phyloP scores from a whole-genome alignment of 2,329 filamentous ascomycete genomes.

The Aspergillus novofumigatus region DNA sequence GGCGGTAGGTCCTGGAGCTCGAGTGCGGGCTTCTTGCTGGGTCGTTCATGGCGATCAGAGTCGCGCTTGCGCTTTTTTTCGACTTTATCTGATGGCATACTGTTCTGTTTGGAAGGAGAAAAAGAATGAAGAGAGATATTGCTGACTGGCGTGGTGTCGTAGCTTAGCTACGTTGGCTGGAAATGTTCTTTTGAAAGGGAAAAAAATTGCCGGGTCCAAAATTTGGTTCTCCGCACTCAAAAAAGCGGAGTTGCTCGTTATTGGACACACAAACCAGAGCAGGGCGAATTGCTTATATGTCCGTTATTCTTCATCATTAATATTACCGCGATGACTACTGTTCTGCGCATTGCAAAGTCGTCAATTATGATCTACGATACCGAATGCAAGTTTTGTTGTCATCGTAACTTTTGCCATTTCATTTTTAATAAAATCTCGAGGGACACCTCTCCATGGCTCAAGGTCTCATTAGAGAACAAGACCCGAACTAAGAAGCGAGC shows the following conservation, averaged over 20 bases:
- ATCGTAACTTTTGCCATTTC: constrained; percentile 21
- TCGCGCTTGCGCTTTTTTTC: constrained; percentile 52
- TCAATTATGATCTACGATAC: not conserved
- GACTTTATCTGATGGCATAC: constrained; percentile 31
- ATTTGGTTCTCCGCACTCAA: constrained; percentile 13
- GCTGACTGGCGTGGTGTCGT: not conserved
- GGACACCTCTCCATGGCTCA: constrained; percentile 35
- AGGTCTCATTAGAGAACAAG: constrained; percentile 13
- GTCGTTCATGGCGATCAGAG: constrained; percentile 40
- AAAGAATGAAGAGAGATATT: not conserved
- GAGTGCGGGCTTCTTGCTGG: constrained; percentile 48
- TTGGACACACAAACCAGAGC: constrained; percentile 1
- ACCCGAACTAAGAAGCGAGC: constrained; percentile 15
- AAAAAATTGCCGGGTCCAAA: constrained; percentile 1
- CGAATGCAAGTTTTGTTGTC: constrained; percentile 9
- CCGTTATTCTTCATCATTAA: not conserved
- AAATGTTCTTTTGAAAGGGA: not conserved
- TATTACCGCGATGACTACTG: not conserved
- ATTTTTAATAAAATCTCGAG: constrained; percentile 31
- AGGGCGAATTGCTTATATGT: not conserved
- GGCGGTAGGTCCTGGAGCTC: constrained; percentile 33
- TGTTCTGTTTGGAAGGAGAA: not conserved
- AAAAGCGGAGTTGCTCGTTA: constrained; percentile 15
- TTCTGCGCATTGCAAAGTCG: not conserved
- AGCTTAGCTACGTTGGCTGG: not conserved